Conservation (phyloP, 2,329 filamentous ascomycete genomes). For the Akanthomyces uredinophilus region DNA sequence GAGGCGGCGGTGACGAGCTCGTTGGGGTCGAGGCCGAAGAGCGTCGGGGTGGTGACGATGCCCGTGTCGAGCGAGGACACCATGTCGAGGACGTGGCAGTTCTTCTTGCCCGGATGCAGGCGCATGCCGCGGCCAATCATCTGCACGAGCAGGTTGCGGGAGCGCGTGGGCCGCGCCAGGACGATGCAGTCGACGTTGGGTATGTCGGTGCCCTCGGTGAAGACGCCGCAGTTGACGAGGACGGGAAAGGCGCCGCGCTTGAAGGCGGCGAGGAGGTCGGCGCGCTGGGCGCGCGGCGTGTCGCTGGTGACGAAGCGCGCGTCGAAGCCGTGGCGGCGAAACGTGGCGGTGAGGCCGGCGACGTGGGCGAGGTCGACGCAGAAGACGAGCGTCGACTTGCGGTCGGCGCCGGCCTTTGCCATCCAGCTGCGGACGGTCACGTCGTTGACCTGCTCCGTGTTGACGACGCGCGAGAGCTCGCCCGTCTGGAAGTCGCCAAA, state of each 20-base stretch:
- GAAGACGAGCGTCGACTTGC: conserved; percentile 87
- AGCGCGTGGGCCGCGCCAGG: conserved; percentile 81
- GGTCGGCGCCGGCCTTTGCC: conserved; percentile 58
- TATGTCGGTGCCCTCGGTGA: conserved; percentile 96
- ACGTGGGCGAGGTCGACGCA: conserved; percentile 90
- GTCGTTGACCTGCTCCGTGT: conserved; percentile 74
- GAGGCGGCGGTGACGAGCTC: conserved; percentile 67
- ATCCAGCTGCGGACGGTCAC: conserved; percentile 84
- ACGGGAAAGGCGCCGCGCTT: conserved; percentile 73
- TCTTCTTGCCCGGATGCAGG: conserved; percentile 69
- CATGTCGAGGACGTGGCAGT: conserved; percentile 96
- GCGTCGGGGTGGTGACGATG: conserved; percentile 82
- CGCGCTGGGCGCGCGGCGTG: conserved; percentile 64
- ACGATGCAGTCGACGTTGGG: conserved; percentile 94
- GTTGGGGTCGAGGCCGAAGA: conserved; percentile 85
- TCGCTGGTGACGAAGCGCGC: conserved; percentile 82
- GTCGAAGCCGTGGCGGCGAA: conserved; percentile 72
- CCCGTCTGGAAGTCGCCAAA: conserved; percentile 72
- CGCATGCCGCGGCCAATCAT: conserved; percentile 97
- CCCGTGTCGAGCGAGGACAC: conserved; percentile 80
- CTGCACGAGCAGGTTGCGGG: conserved; percentile 88
- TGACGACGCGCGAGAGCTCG: conserved; percentile 77
- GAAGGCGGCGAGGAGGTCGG: conserved; percentile 70
- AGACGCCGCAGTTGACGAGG: conserved; percentile 90
- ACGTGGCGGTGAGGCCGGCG: conserved; percentile 64